Evolutionary conservation across 768 basidiomycete species (phyloP), one percentile per base, ranked within the genome.

Genomic region (Boletellus ananas): DNA sequence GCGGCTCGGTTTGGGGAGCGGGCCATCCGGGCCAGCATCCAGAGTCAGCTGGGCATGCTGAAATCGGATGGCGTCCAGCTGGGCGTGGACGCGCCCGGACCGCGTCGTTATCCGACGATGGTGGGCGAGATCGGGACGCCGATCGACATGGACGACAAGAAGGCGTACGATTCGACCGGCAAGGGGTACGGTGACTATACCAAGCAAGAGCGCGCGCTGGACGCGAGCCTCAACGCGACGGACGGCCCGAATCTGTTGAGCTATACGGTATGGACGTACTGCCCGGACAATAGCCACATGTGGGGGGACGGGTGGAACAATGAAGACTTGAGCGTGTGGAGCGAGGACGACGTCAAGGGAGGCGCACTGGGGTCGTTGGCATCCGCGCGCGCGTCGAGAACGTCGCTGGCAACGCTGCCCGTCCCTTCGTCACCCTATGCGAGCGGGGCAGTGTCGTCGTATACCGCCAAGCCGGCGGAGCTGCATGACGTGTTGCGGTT

Each of bases 271-370:
- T 96, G 94, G 94, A 88, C 84, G 31, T 96, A 94, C 64, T 86
- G 87, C 51, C 74, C 87, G 0, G 89, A 95, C 58, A 85, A 84
- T 61, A 76, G 74, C 21, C 91, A 97, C 62, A 73, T 80, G 62
- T 96, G 90, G 90, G 93, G 95, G 13, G 95, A 99, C 69, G 85
- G 85, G 1, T 99, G 94, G 95, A 94, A 97, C 66, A 81, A 90
- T 70, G 95, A 99, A 71, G 95, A 98, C 70, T 66, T 98, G 51
- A 92, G 89, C 56, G 54, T 98, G 13, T 97, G 90, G 90, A 86
- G 85, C 58, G 57, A 67, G 4, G 90, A 93, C 56, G 94, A 97
- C 64, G 34, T 27, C 29, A 8, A 16, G 9, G 13, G 6, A 1
- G 8, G 23, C 4, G 46, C 39, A 37, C 23, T 12, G 23, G 55